Conservation (phyloP, 768 basidiomycete genomes). For the Rhodotorula toruloides region DNA sequence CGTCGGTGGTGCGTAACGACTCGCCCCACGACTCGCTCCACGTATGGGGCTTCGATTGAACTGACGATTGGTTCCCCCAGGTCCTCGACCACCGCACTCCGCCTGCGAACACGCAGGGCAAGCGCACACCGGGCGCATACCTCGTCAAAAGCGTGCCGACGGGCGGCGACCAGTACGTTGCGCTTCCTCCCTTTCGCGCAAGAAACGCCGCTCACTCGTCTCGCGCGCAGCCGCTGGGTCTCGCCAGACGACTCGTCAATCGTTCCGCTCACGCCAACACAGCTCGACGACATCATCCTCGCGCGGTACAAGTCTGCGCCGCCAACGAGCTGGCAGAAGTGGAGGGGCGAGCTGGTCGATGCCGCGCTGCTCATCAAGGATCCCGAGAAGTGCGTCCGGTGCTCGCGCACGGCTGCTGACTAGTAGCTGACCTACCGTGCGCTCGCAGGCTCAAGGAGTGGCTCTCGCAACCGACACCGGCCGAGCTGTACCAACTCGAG, state of each 20-base stretch:
- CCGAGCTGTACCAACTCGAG: background rate
- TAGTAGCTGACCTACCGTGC: background rate
- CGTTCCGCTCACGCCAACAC: background rate
- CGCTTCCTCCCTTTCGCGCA: background rate
- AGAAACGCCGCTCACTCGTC: no score
- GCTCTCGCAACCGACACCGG: background rate
- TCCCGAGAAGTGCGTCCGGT: background rate
- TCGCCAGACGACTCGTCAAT: background rate
- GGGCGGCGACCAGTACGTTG: conserved; percentile 9
- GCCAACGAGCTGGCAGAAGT: conserved; percentile 13
- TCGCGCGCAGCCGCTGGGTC: conserved; percentile 9
- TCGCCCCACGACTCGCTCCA: background rate
- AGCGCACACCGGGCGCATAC: background rate
- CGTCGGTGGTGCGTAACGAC: background rate
- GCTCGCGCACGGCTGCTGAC: background rate
- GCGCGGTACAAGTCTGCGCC: background rate
- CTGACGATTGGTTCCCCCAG: background rate
- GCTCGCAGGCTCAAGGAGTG: conserved; percentile 2
- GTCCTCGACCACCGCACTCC: conserved; percentile 1
- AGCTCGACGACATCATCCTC: conserved; percentile 11
- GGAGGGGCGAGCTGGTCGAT: conserved; percentile 7
- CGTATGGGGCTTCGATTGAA: no score
- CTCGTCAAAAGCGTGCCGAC: conserved; percentile 12
- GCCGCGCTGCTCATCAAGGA: background rate
- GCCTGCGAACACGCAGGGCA: conserved; percentile 4